Evolutionary conservation across 2,329 filamentous ascomycete genomes (phyloP).

Genomic region (Cladophialophora bantiana): DNA sequence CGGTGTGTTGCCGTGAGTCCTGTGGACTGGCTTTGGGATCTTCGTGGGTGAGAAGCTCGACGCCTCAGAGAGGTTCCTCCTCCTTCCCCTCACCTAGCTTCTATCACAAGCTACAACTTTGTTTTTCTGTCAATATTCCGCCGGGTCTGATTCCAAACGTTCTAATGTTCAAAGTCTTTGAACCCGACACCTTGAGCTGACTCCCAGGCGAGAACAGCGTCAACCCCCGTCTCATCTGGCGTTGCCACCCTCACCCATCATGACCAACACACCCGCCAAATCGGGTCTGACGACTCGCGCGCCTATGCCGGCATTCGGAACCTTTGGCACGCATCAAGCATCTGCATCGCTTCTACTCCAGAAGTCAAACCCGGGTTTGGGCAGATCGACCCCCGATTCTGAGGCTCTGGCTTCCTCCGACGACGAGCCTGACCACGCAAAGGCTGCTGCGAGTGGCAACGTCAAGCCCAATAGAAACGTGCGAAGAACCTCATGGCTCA

Average conservation of each 20-base stretch:
- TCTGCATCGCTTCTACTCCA: conserved; percentile 73
- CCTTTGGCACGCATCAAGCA: conserved; percentile 49
- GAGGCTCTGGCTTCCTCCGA: conserved; percentile 94
- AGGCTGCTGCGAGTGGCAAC: conserved; percentile 52
- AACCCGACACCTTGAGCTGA: conserved; percentile 8
- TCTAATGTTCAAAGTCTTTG: too few relatives aligned
- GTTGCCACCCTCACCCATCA: conserved; percentile 23
- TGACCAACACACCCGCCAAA: conserved; percentile 35
- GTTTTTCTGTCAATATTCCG: neutral
- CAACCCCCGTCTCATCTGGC: conserved; percentile 6
- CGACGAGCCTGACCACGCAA: conserved; percentile 76
- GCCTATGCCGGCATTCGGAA: conserved; percentile 40
- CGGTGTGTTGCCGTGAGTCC: neutral
- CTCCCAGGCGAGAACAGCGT: conserved; percentile 9
- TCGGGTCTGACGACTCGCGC: conserved; percentile 33
- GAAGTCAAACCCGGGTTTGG: conserved; percentile 71
- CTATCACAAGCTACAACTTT: neutral
- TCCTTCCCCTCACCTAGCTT: neutral
- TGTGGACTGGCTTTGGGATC: neutral
- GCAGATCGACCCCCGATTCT: conserved; percentile 90
- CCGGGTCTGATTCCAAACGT: neutral
- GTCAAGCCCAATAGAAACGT: conserved; percentile 66
- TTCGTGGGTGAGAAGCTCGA: neutral
- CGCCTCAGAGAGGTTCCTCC: neutral
- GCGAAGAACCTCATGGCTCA: conserved; percentile 83